Evolutionary conservation across 2,329 filamentous ascomycete species (phyloP).

Genomic region (Coniochaeta hoffmannii): DNA sequence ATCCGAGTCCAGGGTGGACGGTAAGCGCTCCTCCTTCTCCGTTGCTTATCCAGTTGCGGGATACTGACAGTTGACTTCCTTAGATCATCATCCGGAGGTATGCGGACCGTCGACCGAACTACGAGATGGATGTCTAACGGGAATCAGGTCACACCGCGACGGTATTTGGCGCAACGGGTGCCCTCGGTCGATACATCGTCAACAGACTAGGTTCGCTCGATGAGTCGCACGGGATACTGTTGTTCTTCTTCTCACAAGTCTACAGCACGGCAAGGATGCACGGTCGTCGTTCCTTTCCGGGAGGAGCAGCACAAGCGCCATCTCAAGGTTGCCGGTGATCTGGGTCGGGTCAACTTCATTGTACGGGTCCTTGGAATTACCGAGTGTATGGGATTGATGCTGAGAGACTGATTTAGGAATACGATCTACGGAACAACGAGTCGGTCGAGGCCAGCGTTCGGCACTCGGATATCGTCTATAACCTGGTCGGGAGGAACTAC

Average conservation of each 20-base stretch:
- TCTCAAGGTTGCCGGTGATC: conserved; percentile 90
- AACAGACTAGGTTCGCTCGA: conserved; percentile 67
- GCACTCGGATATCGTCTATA: conserved; percentile 97
- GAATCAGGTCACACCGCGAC: conserved; percentile 81
- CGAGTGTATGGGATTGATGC: conserved; percentile 1
- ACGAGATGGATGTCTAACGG: conserved; percentile 5
- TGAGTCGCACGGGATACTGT: conserved; percentile 5
- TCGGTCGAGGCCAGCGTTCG: conserved; percentile 95
- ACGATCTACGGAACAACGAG: conserved; percentile 85
- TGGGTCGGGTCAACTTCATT: conserved; percentile 82
- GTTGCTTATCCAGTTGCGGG: conserved; percentile 14
- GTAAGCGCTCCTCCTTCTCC: conserved; percentile 35
- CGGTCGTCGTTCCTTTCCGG: conserved; percentile 84
- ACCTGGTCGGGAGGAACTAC: conserved; percentile 88
- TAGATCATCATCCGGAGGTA: conserved; percentile 84
- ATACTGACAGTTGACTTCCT: conserved; percentile 1
- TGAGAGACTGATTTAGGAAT: conserved; percentile 55
- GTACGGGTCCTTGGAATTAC: conserved; percentile 36
- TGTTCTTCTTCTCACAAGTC: conserved; percentile 15
- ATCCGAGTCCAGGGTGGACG: conserved; percentile 83
- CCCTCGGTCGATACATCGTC: conserved; percentile 94
- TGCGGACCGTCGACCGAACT: conserved; percentile 10
- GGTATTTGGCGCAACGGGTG: conserved; percentile 95
- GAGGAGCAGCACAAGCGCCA: conserved; percentile 98
- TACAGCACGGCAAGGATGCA: conserved; percentile 85